These are phyloP conservation scores for Allantophomopsis lycopodina DNA, from an alignment of 2,329 filamentous ascomycete species.

Conservation along the genomic window DNA sequence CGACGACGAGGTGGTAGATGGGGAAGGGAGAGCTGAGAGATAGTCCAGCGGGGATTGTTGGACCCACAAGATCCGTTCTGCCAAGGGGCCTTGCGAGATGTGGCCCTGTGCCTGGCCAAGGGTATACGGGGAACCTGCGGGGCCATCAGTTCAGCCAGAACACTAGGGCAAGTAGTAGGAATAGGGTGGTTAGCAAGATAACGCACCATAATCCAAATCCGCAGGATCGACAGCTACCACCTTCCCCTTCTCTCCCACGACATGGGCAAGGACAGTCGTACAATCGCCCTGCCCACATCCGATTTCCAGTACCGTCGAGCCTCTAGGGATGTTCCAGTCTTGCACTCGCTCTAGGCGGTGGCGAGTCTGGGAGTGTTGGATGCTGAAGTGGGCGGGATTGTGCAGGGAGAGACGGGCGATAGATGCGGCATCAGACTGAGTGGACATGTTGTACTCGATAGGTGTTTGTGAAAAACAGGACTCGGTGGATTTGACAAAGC, in stretches of 20 bases:
- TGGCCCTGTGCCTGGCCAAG: slow-evolving; percentile 32
- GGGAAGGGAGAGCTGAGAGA: no score
- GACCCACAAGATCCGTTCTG: slow-evolving; percentile 28
- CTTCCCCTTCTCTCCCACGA: slow-evolving; percentile 26
- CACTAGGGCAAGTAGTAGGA: no score
- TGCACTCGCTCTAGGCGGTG: slow-evolving; percentile 23
- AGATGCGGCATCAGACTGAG: no score
- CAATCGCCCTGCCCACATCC: slow-evolving; percentile 47
- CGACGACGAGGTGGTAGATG: no score
- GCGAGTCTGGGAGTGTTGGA: slow-evolving; percentile 13
- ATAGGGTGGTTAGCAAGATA: slow-evolving; percentile 8
- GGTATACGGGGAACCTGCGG: no score
- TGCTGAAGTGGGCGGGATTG: neutral
- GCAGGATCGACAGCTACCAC: slow-evolving; percentile 40
- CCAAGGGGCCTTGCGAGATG: slow-evolving; percentile 25
- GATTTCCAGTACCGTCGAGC: slow-evolving; percentile 35
- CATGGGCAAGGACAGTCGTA: slow-evolving; percentile 36
- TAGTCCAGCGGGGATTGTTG: slow-evolving; percentile 22
- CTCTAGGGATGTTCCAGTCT: slow-evolving; percentile 21
- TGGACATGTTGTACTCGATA: no score
- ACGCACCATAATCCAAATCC: slow-evolving; percentile 28
- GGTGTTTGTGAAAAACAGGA: no score
- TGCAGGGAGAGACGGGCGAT: no score
- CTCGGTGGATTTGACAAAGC: no score
- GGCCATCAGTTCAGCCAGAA: no score